phyloP scores from a whole-genome alignment of 192 early-diverging fungal genomes.

The Pilobolus umbonatus region DNA sequence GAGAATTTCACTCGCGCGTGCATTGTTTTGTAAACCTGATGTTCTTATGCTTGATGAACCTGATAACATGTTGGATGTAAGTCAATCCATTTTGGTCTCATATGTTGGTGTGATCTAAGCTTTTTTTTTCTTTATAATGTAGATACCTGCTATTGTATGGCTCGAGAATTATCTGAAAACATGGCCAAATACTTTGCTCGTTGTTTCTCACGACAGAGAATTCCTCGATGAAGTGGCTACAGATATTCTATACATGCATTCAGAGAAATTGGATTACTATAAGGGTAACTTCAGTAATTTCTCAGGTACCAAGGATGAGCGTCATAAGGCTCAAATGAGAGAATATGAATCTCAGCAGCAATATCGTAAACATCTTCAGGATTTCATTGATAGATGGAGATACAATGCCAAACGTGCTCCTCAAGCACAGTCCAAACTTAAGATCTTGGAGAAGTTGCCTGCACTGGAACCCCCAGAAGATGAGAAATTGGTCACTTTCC shows the following conservation, averaged over 20 bases:
- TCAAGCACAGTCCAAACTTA: constrained; percentile 97
- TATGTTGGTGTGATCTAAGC: neutral
- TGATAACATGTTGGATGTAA: constrained; percentile 80
- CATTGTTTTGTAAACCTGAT: constrained; percentile 95
- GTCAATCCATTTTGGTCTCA: neutral
- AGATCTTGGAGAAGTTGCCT: constrained; percentile 96
- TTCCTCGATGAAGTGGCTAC: constrained; percentile 97
- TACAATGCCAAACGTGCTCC: constrained; percentile 97
- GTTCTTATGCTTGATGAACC: constrained; percentile 89
- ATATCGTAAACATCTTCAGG: constrained; percentile 93
- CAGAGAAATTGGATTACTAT: constrained; percentile 91
- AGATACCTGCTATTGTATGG: constrained; percentile 96
- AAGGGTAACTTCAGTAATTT: constrained; percentile 93
- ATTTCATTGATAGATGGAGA: constrained; percentile 97
- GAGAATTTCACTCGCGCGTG: constrained; percentile 93
- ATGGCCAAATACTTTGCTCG: constrained; percentile 88
- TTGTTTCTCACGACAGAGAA: constrained; percentile 97
- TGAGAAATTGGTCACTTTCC: constrained; percentile 76
- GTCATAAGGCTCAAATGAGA: constrained; percentile 82
- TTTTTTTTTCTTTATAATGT: neutral
- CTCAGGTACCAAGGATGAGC: constrained; percentile 84
- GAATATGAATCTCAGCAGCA: constrained; percentile 97
- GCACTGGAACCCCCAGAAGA: constrained; percentile 83
- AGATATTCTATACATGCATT: constrained; percentile 94
- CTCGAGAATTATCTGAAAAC: constrained; percentile 90